Conservation (phyloP, 1,139 yeast species). For the Diutina pseudorugosa region DNA sequence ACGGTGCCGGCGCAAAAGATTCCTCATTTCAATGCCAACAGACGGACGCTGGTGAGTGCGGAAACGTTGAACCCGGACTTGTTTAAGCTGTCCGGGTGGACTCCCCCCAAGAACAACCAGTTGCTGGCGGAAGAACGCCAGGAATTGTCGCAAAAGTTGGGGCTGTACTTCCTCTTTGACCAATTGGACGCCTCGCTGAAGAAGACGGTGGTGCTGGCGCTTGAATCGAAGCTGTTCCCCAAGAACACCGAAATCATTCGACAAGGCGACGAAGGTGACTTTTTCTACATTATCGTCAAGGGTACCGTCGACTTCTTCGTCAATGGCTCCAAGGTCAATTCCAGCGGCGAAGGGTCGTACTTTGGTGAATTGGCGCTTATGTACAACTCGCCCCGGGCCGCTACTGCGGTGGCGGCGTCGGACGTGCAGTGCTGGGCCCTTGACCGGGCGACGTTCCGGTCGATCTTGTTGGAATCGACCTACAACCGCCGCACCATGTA, state of each 20-base stretch:
- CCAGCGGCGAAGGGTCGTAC: slow-evolving; percentile 75
- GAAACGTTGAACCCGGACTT: slow-evolving; percentile 56
- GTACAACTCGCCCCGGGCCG: slow-evolving; percentile 98
- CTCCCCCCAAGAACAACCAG: slow-evolving; percentile 51
- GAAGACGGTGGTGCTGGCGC: slow-evolving; percentile 68
- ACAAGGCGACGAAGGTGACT: slow-evolving; percentile 97
- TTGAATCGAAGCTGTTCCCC: slow-evolving; percentile 55
- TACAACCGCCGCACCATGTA: slow-evolving; percentile 83
- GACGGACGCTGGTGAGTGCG: slow-evolving; percentile 83
- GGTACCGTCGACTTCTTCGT: slow-evolving; percentile 79
- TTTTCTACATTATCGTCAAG: slow-evolving; percentile 74
- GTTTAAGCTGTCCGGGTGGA: slow-evolving; percentile 53
- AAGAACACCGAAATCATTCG: slow-evolving; percentile 59
- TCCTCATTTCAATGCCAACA: slow-evolving; percentile 63
- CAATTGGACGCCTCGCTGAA: slow-evolving; percentile 67
- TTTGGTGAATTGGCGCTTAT: slow-evolving; percentile 95
- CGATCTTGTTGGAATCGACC: slow-evolving; percentile 82
- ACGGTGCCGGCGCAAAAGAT: slow-evolving; percentile 14
- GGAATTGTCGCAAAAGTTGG: slow-evolving; percentile 59
- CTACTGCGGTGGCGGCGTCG: slow-evolving; percentile 71
- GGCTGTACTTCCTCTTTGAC: slow-evolving; percentile 70
- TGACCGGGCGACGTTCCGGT: slow-evolving; percentile 86
- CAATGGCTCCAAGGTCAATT: slow-evolving; percentile 59
- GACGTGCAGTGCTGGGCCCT: slow-evolving; percentile 74
- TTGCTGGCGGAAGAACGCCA: slow-evolving; percentile 52